These are phyloP conservation scores for Dictyophora rubrovolvata DNA, from an alignment of 768 basidiomycete species.

Conservation along the genomic window DNA sequence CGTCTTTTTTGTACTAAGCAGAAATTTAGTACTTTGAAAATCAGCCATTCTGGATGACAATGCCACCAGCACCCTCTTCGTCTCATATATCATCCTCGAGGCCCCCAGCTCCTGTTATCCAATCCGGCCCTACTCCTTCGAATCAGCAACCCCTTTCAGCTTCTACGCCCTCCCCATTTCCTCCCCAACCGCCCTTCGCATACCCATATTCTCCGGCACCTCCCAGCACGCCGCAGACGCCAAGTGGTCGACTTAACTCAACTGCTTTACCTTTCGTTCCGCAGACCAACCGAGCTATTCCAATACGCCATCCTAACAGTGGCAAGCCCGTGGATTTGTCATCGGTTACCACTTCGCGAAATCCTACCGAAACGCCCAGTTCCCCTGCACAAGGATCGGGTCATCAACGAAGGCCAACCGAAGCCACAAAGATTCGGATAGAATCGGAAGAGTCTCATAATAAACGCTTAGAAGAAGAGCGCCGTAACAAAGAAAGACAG, in stretches of 20 bases:
- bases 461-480: constrained; percentile 33
- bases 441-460: constrained; percentile 52
- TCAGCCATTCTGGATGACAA: constrained; percentile 10
- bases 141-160: constrained; percentile 28
- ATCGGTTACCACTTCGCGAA: constrained; percentile 33
- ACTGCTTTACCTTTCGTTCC: constrained; percentile 64
- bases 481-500: constrained; percentile 3
- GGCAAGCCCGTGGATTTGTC: constrained; percentile 58
- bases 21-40: constrained; percentile 24
- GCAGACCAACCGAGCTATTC: constrained; percentile 31
- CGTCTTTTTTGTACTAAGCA: not conserved
- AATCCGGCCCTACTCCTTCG: constrained; percentile 35
- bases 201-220: constrained; percentile 23
- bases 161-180: constrained; percentile 37
- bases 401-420: constrained; percentile 20
- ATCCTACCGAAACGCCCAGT: constrained; percentile 30
- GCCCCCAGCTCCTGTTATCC: constrained; percentile 23
- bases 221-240: constrained; percentile 55
- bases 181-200: constrained; percentile 16
- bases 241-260: constrained; percentile 43
- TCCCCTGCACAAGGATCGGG: constrained; percentile 27
- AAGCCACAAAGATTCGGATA: constrained; percentile 39
- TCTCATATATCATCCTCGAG: constrained; percentile 39
- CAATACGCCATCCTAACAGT: constrained; percentile 45
- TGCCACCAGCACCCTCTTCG: constrained; percentile 16